phyloP scores from a whole-genome alignment of 148 eudicot species.

The Rhododendron ovatum region DNA sequence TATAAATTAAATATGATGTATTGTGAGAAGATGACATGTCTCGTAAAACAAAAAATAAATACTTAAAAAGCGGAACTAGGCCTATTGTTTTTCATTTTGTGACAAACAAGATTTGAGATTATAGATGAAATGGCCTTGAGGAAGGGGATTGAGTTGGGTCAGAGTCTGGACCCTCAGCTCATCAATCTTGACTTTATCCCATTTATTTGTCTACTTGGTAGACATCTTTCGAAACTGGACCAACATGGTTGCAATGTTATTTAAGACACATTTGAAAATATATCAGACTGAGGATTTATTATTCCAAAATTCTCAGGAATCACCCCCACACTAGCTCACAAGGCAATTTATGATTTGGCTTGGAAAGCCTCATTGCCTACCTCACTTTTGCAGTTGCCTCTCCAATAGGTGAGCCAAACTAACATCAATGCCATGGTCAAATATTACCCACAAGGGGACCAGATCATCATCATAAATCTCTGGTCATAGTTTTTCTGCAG shows the following conservation, averaged over 20 bases:
- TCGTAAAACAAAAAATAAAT: too few relatives aligned
- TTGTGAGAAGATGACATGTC: too few relatives aligned
- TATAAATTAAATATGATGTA: too few relatives aligned
- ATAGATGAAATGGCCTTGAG: not conserved
- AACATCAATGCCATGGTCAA: not conserved
- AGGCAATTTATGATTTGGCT: not conserved
- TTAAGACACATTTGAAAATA: too few relatives aligned
- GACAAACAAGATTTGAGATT: too few relatives aligned
- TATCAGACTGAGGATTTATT: not conserved
- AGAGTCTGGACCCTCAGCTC: not conserved
- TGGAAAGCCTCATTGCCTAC: not conserved
- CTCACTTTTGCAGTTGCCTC: not conserved
- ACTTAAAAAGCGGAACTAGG: too few relatives aligned
- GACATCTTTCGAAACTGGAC: not conserved
- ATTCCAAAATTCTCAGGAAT: not conserved
- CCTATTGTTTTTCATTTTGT: too few relatives aligned
- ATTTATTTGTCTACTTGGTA: not conserved
- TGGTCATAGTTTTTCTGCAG: too few relatives aligned
- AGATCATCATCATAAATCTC: not conserved
- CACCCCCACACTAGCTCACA: not conserved
- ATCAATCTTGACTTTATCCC: not conserved
- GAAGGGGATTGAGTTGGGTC: not conserved
- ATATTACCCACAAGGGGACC: not conserved
- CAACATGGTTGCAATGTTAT: not conserved
- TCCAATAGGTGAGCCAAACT: not conserved